Evolutionary conservation across 225 moss, liverwort and hornwort species (phyloP).

Genomic region (Lunularia cruciata): DNA sequence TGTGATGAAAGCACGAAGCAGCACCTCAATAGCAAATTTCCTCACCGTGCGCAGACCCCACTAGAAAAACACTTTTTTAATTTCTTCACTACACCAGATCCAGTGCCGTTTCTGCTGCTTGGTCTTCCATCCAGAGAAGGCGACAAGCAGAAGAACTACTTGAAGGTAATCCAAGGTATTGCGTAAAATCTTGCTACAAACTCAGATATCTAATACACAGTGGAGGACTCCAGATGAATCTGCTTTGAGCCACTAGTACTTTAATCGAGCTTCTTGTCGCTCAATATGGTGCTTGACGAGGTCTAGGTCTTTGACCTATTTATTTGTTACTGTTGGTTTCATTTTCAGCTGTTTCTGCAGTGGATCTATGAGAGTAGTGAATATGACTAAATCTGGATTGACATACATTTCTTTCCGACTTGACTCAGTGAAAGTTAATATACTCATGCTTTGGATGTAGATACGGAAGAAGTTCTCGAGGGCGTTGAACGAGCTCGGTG

Average conservation of each 20-base stretch:
- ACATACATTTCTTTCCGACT: not conserved
- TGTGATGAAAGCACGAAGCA: not conserved
- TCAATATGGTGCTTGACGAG: too few relatives aligned
- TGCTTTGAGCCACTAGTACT: too few relatives aligned
- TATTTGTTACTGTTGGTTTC: too few relatives aligned
- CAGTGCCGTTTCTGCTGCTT: slow-evolving; percentile 2
- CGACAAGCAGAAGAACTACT: not conserved
- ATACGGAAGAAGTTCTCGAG: not conserved
- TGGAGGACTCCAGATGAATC: too few relatives aligned
- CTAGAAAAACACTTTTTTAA: not conserved
- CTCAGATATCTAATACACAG: too few relatives aligned
- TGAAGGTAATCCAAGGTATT: too few relatives aligned
- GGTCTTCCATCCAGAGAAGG: not conserved
- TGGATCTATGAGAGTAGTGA: not conserved
- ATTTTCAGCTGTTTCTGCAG: too few relatives aligned
- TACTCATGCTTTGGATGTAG: too few relatives aligned
- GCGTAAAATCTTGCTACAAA: too few relatives aligned
- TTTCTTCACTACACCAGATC: not conserved
- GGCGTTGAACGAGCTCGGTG: not conserved
- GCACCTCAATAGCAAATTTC: not conserved
- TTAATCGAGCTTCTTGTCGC: too few relatives aligned
- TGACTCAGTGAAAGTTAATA: too few relatives aligned
- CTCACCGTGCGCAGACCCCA: too few relatives aligned
- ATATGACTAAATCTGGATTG: not conserved
- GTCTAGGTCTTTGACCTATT: not conserved